Evolutionary conservation across 2,329 filamentous ascomycete genomes (phyloP), one percentile per base, ranked within the genome.

Genomic region (Talaromyces islandicus): DNA sequence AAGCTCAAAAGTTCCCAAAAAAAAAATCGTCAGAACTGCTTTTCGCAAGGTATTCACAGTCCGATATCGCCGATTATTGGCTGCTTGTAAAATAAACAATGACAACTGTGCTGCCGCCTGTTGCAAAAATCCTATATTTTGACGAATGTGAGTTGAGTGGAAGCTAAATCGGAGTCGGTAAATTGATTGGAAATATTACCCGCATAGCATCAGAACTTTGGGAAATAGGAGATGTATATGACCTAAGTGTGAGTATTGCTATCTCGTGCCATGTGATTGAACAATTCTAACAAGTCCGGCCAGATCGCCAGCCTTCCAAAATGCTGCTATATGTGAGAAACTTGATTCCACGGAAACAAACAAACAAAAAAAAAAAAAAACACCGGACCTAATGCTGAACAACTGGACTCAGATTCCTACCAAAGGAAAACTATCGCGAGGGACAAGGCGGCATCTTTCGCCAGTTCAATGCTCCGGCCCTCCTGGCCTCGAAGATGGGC

Each of bases 261-360:
- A 4, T 12, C n/a, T 24, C 4, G 1, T n/a, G n/a, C n/a, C n/a
- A n/a, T 46, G 3, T 4, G 24, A 46, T 46, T 24, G 43, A 21
- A 24, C 11, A 46, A 14, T 24, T 46, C 10, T 46, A 46, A 21
- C 38, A 7, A 54, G n/a, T 21, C 7, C 14, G 12, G 3, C 32
- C n/a, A 60, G 59, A 54, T 57, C 48, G 54, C 53, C n/a, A 24
- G 3, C 6, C 24, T 60, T 25, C 59, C 59, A 17, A 57, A 50
- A 41, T 41, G 59, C 6, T 60, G 59, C 43, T 60, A 60, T 54
- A 46, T 60, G 59, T 60, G 54, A 30, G 54, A 46, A 24, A 9
- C 21, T 21, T 12, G 19, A 10, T 7, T 12, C 21, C 9, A 51
- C 7, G 14, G 12, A 17, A 24, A n/a, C n/a, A n/a, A n/a, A n/a